Conservation (phyloP, 2,329 filamentous ascomycete species). For the Ceratocystis cacaofunesta region DNA sequence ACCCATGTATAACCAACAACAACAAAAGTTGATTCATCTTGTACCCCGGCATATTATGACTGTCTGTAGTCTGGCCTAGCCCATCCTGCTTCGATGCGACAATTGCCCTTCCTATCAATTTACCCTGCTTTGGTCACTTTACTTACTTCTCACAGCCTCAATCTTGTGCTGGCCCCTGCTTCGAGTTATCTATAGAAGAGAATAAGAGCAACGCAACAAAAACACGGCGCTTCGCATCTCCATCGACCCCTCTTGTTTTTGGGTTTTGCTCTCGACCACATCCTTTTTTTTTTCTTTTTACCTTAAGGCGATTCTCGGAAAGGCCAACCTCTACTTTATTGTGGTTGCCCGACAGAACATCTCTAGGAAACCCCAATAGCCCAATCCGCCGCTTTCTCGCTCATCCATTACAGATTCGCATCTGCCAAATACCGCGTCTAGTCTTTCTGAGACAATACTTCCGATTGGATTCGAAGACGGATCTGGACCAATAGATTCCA, state of each 20-base stretch:
- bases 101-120: background rate
- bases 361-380: background rate
- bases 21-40: background rate
- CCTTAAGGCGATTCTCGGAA: background rate
- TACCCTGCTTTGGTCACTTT: background rate
- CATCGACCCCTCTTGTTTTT: background rate
- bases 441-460: background rate
- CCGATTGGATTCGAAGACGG: background rate
- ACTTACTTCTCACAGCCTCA: constrained; percentile 1
- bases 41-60: background rate
- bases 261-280: background rate
- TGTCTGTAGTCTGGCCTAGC: background rate
- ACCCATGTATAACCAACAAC: background rate
- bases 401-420: background rate
- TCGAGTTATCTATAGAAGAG: background rate
- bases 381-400: background rate
- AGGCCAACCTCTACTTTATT: background rate
- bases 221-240: background rate
- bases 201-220: background rate
- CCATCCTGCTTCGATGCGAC: background rate
- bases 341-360: background rate
- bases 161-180: background rate
- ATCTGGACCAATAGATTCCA: background rate
- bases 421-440: background rate
- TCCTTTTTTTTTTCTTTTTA: background rate